Percentiles rank a stretch among this genome's conserved stretches.
Evolutionary conservation across 768 basidiomycete species (phyloP).

Genomic region (Russula sp.): DNA sequence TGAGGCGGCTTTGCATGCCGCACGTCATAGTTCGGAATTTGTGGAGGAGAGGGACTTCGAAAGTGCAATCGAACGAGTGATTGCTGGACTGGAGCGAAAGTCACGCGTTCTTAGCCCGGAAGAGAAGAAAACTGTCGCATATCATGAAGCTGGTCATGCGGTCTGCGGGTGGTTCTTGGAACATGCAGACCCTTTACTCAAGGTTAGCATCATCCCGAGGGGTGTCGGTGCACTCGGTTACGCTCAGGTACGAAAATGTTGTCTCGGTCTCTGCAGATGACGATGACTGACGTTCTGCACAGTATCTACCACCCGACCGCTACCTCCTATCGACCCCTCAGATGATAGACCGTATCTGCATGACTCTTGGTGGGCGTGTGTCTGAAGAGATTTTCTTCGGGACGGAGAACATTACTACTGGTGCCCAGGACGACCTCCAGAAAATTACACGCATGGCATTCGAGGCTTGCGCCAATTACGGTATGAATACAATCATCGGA

Average conservation of each 20-base stretch:
- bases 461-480: constrained; percentile 92
- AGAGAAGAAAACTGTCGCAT: constrained; percentile 98
- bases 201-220: constrained; percentile 97
- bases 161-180: constrained; percentile 98
- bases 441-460: constrained; percentile 99
- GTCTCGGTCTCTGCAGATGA: background rate
- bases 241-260: constrained; percentile 59
- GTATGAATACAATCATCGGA: constrained; percentile 92
- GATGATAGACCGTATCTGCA: constrained; percentile 92
- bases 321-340: constrained; percentile 95
- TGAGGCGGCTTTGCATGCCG: constrained; percentile 93
- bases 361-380: constrained; percentile 97
- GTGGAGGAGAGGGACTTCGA: constrained; percentile 89
- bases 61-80: constrained; percentile 95
- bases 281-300: constrained; percentile 13
- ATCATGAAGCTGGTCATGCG: constrained; percentile 98
- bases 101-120: constrained; percentile 86
- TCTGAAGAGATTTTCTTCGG: constrained; percentile 99
- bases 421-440: constrained; percentile 96
- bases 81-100: constrained; percentile 95
- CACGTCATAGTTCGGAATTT: constrained; percentile 71
- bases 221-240: constrained; percentile 95
- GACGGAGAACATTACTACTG: constrained; percentile 85
- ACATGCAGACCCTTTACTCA: constrained; percentile 92
- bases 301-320: constrained; percentile 94